Base-by-base conservation (phyloP, 2,329 filamentous ascomycete genomes). In the Hymenoscyphus fructigenus region DNA sequence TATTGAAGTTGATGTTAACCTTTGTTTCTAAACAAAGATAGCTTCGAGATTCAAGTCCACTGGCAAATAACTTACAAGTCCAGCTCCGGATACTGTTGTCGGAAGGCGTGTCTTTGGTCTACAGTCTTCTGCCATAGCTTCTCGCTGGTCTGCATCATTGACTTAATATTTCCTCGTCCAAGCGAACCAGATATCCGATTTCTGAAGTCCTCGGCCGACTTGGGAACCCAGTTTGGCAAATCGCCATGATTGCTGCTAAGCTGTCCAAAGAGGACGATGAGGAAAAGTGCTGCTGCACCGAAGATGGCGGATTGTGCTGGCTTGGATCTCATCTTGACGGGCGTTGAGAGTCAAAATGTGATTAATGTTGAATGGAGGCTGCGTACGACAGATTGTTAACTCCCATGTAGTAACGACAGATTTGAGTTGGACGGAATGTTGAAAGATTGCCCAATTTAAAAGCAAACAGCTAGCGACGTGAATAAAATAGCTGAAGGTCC, bases 111-210 rank as follows among this genome's bases (percentile, higher is more conserved):
- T 34, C 75, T 68, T 62, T 75, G 71, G 53, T 62, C 63, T n/a
- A 75, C 73, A 1, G 72, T 75, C 65, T 75, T 75, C 53, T 57
- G 65, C 74, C 74, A 76, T 7, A 70, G 17, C 41, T 34, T 62
- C 60, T 70, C 69, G 17, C 67, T 69, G 68, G 69, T 74, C 59
- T 69, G 66, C 65, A 71, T 73, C 29, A 66, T 63, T 15, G 57
- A 55, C 57, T 68, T 68, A 36, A 68, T 60, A 34, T 65, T 66
- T 7, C 61, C 65, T 41, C 63, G 59, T 41, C 57, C 62, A 5
- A 68, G 47, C 17, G 53, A 47, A n/a, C 58, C 60, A 9, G 65
- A 66, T 5, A 67, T 65, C 6, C 57, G 53, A 7, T 53, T 59
- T 28, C 38, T 55, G 6, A 65, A 61, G 5, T 55, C 62, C 3